Evolutionary conservation across 2,329 filamentous ascomycete species (phyloP).

Genomic region (Ceratocystis variospora): DNA sequence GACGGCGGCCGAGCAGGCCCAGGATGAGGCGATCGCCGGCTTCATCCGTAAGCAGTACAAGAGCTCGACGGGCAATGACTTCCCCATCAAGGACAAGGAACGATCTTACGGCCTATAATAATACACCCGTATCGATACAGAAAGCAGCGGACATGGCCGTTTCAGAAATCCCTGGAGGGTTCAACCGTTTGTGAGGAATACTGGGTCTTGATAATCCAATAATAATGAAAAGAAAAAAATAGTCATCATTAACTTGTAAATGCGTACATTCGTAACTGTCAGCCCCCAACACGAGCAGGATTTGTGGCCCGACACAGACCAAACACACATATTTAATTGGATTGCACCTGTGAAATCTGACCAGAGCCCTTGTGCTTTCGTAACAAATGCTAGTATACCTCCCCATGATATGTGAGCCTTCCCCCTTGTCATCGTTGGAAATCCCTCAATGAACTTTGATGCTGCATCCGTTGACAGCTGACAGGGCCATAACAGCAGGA

Average conservation of each 20-base stretch:
- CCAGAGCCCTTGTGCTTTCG: neutral
- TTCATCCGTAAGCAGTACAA: constrained; percentile 61
- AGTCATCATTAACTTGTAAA: neutral
- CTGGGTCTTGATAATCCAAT: neutral
- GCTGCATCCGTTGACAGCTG: neutral
- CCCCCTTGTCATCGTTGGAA: neutral
- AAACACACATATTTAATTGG: neutral
- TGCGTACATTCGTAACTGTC: neutral
- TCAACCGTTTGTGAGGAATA: neutral
- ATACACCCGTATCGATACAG: neutral
- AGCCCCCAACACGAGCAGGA: neutral
- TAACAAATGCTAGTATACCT: neutral
- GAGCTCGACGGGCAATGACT: constrained; percentile 49
- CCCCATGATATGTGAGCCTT: neutral
- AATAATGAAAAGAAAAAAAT: neutral
- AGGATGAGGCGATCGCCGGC: constrained; percentile 67
- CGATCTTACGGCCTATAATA: constrained; percentile 25
- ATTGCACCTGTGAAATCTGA: neutral
- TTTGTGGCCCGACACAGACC: neutral
- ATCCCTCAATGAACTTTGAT: neutral
- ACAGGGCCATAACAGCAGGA: neutral
- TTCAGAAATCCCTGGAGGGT: neutral
- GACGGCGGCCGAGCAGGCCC: constrained; percentile 62
- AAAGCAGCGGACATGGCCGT: neutral
- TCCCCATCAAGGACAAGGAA: constrained; percentile 58